Evolutionary conservation across 768 basidiomycete genomes (phyloP), one percentile per base, ranked within the genome.

Genomic region (Pleurotus eryngii): DNA sequence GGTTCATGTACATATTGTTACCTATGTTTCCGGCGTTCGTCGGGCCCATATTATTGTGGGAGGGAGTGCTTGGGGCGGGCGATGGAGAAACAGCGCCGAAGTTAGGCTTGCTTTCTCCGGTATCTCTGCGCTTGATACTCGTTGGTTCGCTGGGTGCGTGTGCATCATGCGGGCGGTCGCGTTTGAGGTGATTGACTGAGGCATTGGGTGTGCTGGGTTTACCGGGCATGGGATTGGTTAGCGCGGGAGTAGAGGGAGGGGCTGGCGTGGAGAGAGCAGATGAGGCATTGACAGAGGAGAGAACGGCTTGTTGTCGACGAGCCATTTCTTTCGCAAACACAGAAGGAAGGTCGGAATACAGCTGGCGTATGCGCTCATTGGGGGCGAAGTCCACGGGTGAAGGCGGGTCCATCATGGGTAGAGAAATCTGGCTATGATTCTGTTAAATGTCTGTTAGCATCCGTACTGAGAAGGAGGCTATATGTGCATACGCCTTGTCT

Each of bases 271-370:
- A 47, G 51, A 57, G 20, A 49, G 59, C 30, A 12, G 57, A 22
- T 15, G 40, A 26, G 15, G 57, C 49, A 11, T 56, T 49, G 26
- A 57, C 58, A 12, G 60, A 37, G 22, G 63, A 59, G 8, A 61
- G 57, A n/a, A 61, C 59, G 54, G 65, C 65, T 38, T 70, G 73
- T 49, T 79, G 76, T 56, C 79, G 75, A 40, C 77, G 75, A 3
- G 77, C 76, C 45, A 85, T 74, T 27, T 87, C 82, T 64, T 85
- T 87, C 24, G 84, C 77, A 61, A 92, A 91, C 42, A 85, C 60
- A 1, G 68, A 61, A 0, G 86, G 80, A 37, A 91, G 74, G 55
- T 86, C 82, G 12, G 74, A 65, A 65, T 92, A 91, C 11, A 89
- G 69, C 59, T 83, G 79, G 38, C 79, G 78, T 69, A 91, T 83